These are phyloP conservation scores for Leishmania turanica DNA, from an alignment of 208 protist genomes.

Conservation along the genomic window DNA sequence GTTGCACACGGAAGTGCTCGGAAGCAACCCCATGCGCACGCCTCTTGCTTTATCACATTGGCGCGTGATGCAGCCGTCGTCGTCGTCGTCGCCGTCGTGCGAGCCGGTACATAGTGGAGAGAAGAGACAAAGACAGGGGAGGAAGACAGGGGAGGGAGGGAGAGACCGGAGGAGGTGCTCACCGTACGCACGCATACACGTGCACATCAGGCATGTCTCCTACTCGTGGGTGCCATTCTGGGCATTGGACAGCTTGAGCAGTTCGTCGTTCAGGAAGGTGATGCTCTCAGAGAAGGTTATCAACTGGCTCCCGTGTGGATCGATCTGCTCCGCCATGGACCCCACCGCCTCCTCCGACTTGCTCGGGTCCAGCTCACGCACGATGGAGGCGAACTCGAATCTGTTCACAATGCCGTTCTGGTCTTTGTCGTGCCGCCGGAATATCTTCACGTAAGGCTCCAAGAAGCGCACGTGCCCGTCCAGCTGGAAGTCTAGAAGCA, in stretches of 20 bases:
- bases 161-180: background rate
- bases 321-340: conserved; percentile 59
- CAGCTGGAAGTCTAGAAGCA: conserved; percentile 92
- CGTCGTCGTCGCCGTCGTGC: background rate
- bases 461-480: conserved; percentile 90
- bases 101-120: background rate
- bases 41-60: background rate
- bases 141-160: background rate
- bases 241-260: conserved; percentile 40
- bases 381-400: conserved; percentile 61
- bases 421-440: conserved; percentile 72
- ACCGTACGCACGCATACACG: background rate
- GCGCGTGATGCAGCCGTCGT: background rate
- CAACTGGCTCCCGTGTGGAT: conserved; percentile 72
- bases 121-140: background rate
- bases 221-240: conserved; percentile 12
- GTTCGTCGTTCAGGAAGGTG: conserved; percentile 68
- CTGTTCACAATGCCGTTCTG: conserved; percentile 81
- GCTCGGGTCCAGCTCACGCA: conserved; percentile 48
- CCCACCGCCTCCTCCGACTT: conserved; percentile 64
- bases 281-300: conserved; percentile 88
- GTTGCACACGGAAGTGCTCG: background rate
- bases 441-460: conserved; percentile 68
- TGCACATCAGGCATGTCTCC: background rate
- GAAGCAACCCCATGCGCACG: background rate